These are phyloP conservation scores for Aristolochia fimbriata DNA, from an alignment of 164 flowering plant genomes.

Conservation along the genomic window DNA sequence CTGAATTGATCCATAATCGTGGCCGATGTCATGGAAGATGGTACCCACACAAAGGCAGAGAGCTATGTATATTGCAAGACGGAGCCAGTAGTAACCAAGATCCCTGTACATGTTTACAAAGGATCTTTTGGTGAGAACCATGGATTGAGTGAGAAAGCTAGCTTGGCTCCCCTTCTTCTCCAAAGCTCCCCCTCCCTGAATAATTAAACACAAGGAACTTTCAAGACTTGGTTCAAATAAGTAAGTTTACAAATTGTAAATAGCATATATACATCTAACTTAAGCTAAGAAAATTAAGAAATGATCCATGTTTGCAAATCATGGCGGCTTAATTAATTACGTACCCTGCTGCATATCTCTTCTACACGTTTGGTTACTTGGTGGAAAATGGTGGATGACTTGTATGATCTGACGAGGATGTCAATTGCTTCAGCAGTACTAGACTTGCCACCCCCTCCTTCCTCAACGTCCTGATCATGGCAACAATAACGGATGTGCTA, in stretches of 20 bases:
- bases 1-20: constrained; percentile 25
- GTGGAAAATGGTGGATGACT: constrained; percentile 23
- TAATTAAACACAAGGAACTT: constrained; percentile 1
- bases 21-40: constrained; percentile 34
- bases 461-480: constrained; percentile 27
- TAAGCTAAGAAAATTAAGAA: too few species aligned
- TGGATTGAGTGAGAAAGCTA: constrained; percentile 23
- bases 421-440: constrained; percentile 38
- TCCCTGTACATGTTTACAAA: constrained; percentile 54
- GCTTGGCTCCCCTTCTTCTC: constrained; percentile 27
- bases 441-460: constrained; percentile 19
- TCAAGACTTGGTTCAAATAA: too few species aligned
- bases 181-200: constrained; percentile 17
- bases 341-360: constrained; percentile 23
- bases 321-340: constrained; percentile 6
- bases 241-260: too few species aligned
- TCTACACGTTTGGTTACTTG: constrained; percentile 19
- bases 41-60: constrained; percentile 36
- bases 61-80: constrained; percentile 26
- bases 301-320: too few species aligned
- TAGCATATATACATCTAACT: too few species aligned
- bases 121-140: constrained; percentile 41
- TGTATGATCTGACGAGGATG: constrained; percentile 31
- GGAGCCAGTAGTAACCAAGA: constrained; percentile 59
- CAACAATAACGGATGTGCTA: background rate